phyloP scores from a whole-genome alignment of 768 basidiomycete species.

The Calocybe cyanea region DNA sequence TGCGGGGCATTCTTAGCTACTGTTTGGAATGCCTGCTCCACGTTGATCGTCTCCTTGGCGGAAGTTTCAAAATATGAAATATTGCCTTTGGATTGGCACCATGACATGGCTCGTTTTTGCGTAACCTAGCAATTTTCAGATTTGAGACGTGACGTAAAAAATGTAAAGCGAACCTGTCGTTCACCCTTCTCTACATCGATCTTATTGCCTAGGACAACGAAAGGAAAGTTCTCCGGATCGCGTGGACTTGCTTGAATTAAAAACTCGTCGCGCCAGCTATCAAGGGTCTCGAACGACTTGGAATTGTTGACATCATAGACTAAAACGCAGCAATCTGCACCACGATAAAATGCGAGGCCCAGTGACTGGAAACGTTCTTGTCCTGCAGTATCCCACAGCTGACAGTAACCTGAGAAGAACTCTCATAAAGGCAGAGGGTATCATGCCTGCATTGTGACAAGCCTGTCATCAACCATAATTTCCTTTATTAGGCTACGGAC shows the following conservation, averaged over 20 bases:
- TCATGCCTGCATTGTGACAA: constrained; percentile 95
- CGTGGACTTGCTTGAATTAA: constrained; percentile 98
- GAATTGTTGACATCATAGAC: constrained; percentile 99
- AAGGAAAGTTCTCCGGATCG: constrained; percentile 99
- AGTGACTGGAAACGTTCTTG: constrained; percentile 99
- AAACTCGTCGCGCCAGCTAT: constrained; percentile 99
- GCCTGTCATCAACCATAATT: constrained; percentile 96
- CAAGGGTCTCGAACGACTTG: constrained; percentile 97
- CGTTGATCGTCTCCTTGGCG: constrained; percentile 99
- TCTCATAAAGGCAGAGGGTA: neutral
- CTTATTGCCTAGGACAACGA: constrained; percentile 99
- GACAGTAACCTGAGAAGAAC: constrained; percentile 7
- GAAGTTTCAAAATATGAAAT: constrained; percentile 99
- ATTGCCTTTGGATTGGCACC: constrained; percentile 99
- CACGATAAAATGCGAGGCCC: constrained; percentile 98
- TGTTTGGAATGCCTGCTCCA: constrained; percentile 99
- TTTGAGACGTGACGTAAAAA: constrained; percentile 9
- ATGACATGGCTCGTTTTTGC: constrained; percentile 99
- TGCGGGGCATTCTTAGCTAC: constrained; percentile 99
- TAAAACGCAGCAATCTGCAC: constrained; percentile 97
- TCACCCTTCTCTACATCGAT: constrained; percentile 99
- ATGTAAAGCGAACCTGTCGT: constrained; percentile 66
- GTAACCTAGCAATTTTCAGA: constrained; percentile 67
- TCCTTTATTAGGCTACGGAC: constrained; percentile 85
- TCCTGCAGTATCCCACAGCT: constrained; percentile 99